Base-by-base conservation (phyloP, 2,329 filamentous ascomycete species). In the Colletotrichum sp. region DNA sequence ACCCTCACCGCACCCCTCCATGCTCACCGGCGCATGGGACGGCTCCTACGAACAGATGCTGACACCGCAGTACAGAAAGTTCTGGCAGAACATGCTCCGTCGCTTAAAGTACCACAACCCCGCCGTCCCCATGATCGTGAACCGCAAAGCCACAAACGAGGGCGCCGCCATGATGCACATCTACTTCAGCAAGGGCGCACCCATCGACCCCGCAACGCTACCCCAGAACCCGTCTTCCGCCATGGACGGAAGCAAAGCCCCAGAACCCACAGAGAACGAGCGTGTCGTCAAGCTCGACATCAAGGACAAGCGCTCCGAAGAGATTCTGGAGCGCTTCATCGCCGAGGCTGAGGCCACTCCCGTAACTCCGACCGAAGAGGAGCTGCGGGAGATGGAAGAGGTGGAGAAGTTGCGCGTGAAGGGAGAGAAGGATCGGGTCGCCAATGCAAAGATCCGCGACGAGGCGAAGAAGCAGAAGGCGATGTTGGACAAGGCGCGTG, bases 31-130 rank as follows among this genome's bases (percentile, higher is more conserved):
- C 52, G 2, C 43, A 26, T 58, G n/a, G 10, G 30, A 30, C 18
- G 48, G 12, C 32, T 18, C 6, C 28, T 13, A 28, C 24, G 13
- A 36, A 28, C 18, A 4, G 16, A 38, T 52, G 85, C 85, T 64
- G 83, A 85, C 34, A 67, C 10, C 4, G 26, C 63, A 38, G 15
- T 48, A 26, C 78, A 98, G 96, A 82, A 95, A 95, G 87, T 98
- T 99, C 90, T 98, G 95, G 95, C 92, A 91, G 78, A 88, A 93
- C 76, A 94, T 93, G 83, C 92, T 99, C 64, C 95, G 95, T 26
- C 92, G 95, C 73, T 89, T 99, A 79, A 98, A 99, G 89, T 99
- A 93, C 87, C 94, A 98, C 89, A 99, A 99, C 84, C 97, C 97
- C 1, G 87, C 92, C 15, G 85, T 98, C 61, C 92, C 94, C 58